Base-by-base conservation (phyloP, 2,329 filamentous ascomycete species). In the Ascochyta lentis region DNA sequence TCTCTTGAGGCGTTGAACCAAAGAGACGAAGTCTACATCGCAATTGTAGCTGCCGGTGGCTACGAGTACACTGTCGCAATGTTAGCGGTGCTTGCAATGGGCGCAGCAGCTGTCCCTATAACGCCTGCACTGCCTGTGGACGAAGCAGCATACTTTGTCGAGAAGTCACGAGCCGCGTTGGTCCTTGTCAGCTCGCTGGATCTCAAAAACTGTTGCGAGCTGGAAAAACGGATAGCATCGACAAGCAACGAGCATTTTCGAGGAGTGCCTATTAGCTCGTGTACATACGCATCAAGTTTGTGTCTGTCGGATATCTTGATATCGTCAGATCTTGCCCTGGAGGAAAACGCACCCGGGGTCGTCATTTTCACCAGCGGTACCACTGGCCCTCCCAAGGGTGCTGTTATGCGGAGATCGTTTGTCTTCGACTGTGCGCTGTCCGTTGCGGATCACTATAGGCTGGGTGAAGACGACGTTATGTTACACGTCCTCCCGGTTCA, bases 31-130 rank as follows among this genome's bases (percentile, higher is more conserved):
- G 74, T 79, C 13, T 81, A 77, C 59, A 75, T 82, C 42, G 77
- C 76, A 24, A 70, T 82, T 4, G 67, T 82, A 29, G 79, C 78
- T 10, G 71, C 77, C 3, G 78, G 78, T 6, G 76, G 80, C 5
- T 81, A 81, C 60, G 79, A 81, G 51, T 82, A 78, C 60, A 72
- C 77, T 4, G 78, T 81, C n/a, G 79, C 76, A 4, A 78, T 81
- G 58, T 69, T 82, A 26, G 76, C 79, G 4, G 72, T 80, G n/a
- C 68, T 80, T 31, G 79, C 80, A 8, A 57, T 80, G 2, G 79
- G 79, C 16, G 80, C 77, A 4, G 80, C 79, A 13, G 76, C 77
- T 1, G 80, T 82, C 7, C 80, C 79, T 4, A 75, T 81, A 57
- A 73, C 74, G 23, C 73, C 77, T 12, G 74, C 69, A 10, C 51